Base-by-base conservation (phyloP, 2,329 filamentous ascomycete genomes). In the Cordyceps fumosorosea region DNA sequence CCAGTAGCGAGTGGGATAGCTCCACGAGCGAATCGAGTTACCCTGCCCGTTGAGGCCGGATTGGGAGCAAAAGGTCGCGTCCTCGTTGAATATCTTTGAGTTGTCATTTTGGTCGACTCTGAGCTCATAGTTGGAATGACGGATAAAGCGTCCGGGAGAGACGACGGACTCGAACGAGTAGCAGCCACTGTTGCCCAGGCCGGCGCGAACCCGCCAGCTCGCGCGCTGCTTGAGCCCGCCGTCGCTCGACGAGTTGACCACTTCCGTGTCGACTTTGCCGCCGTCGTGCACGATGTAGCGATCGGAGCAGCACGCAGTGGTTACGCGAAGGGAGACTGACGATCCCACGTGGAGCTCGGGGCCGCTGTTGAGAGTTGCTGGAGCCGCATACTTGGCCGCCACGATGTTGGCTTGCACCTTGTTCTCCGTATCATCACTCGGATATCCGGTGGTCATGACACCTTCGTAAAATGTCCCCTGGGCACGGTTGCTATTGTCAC, bases 381-480 rank as follows among this genome's bases (percentile, higher is more conserved):
- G 69, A 29, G 29, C 5, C 73, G 79, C 79, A 64, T 88, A 88
- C 64, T 78, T 78, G 24, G 84, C 84, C 0, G 82, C 82, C 0
- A 84, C 83, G 62, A 88, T 82, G 67, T 88, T 76, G 56, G 81
- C 83, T 71, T 86, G 84, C 0, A 86, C 82, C 0, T 77, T 70
- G 69, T 79, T 78, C 70, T 88, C 85, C 4, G 79, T 83, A 11
- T 76, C 78, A 64, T 87, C 84, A 2, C 80, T 78, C 0, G 85
- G 85, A 66, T 86, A 88, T 1, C 84, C 84, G 0, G 76, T 73
- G 18, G 84, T 87, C 83, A 88, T 85, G 26, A 82, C 84, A 29
- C 85, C 85, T 71, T 88, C 85, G 70, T 88, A 85, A 68, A 85
- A 86, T 0, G 84, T 87, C 26, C 85, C 85, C 68, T 86, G 82